Evolutionary conservation across 2,329 filamentous ascomycete species (phyloP), one percentile per base, ranked within the genome.

Genomic region (Rosellinia necatrix): DNA sequence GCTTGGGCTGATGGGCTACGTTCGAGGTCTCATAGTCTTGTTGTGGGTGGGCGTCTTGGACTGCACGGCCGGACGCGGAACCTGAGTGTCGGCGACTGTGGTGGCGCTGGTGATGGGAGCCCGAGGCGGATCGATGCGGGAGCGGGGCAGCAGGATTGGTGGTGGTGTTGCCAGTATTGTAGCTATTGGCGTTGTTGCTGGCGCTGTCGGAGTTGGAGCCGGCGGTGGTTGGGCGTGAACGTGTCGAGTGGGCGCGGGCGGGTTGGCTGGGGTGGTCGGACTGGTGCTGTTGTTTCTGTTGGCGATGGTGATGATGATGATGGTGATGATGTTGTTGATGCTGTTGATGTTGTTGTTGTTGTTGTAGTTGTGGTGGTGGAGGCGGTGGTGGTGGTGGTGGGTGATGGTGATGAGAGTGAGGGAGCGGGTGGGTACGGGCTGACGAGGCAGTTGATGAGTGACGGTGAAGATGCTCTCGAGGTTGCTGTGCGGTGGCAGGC

Each of bases 21-120:
- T 87, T 87, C 66, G 81, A 79, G 66, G 86, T 82, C 75, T 93
- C 90, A 78, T 86, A 87, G 74, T 94, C 90, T 72, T 87, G 81
- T 68, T 88, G 85, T 51, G 77, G 75, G 49, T 76, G 66, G 38
- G 75, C 64, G 53, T 81, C 75, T 60, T 78, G 75, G 43, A 73
- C 67, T 57, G 76, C 73, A 60, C 75, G 76, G 53, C 73, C 71
- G 27, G 56, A 59, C 24, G 44, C 71, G 30, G 59, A 53, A 27
- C 48, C 76, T 30, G 76, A 75, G 44, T 63, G 64, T 51, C 71
- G 71, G 66, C 69, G 72, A 62, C 70, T 73, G 56, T 72, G 73
- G 64, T 74, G 72, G 50, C 70, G 75, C 58, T 71, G 70, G 58
- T 66, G 67, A 49, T 66, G 71, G 62, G 66, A 66, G 47, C 61